Conservation (phyloP, 2,329 filamentous ascomycete species). For the Sodiomyces alkalinus region DNA sequence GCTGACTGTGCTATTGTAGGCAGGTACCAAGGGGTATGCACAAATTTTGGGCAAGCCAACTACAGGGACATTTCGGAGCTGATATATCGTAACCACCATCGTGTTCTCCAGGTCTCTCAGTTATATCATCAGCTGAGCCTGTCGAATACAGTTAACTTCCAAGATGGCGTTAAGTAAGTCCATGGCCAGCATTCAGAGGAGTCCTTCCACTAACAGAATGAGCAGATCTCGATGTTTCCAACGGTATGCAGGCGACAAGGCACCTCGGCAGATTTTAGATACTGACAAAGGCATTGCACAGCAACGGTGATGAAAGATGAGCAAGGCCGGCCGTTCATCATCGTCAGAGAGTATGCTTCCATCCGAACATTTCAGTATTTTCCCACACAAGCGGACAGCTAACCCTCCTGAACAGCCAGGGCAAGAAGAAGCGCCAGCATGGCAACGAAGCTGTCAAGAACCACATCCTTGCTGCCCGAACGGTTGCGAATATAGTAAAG, state of each 20-base stretch:
- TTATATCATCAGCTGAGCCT: no score
- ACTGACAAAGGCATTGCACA: slow-evolving; percentile 18
- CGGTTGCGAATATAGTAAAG: slow-evolving; percentile 94
- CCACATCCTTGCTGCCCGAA: slow-evolving; percentile 92
- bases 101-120: no score
- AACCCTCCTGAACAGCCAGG: slow-evolving; percentile 47
- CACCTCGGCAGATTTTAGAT: no score
- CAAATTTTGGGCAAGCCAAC: slow-evolving; percentile 12
- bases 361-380: no score
- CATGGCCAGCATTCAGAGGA: no score
- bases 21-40: slow-evolving; percentile 9
- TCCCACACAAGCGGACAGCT: no score
- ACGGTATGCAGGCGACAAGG: slow-evolving; percentile 62
- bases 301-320: slow-evolving; percentile 86
- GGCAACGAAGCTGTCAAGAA: slow-evolving; percentile 96
- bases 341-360: slow-evolving; percentile 78
- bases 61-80: no score
- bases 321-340: slow-evolving; percentile 90
- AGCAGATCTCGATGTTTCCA: slow-evolving; percentile 67
- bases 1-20: no score
- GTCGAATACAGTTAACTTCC: no score
- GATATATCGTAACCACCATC: no score
- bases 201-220: slow-evolving; percentile 20
- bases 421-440: slow-evolving; percentile 92
- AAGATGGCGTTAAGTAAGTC: slow-evolving; percentile 13